phyloP scores from a whole-genome alignment of 192 early-diverging fungal genomes.

The Jimgerdemannia flammicorona region DNA sequence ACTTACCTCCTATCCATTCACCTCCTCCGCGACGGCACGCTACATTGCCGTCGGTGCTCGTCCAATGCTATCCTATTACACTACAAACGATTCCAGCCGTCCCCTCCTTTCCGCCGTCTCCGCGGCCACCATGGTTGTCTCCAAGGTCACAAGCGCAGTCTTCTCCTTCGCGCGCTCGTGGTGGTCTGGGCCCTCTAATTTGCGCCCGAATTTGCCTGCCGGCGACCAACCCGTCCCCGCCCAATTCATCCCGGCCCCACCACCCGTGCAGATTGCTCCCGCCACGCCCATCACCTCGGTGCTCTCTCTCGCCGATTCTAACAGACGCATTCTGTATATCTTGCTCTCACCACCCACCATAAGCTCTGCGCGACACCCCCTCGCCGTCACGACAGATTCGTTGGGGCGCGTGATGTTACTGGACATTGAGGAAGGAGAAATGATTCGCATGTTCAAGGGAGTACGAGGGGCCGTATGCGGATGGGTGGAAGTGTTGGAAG shows the following conservation, averaged over 20 bases:
- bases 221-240: conserved; percentile 21
- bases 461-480: conserved; percentile 65
- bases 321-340: conserved; percentile 49
- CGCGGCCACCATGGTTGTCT: conserved; percentile 45
- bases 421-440: conserved; percentile 58
- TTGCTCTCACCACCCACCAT: conserved; percentile 42
- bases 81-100: conserved; percentile 40
- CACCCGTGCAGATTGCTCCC: conserved; percentile 46
- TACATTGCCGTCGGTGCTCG: conserved; percentile 53
- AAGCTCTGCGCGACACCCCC: conserved; percentile 29
- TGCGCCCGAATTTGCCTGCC: not conserved
- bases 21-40: conserved; percentile 41
- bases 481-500: conserved; percentile 55
- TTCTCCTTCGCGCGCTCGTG: conserved; percentile 69
- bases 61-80: conserved; percentile 55
- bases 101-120: conserved; percentile 48
- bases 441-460: conserved; percentile 72
- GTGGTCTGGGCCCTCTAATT: conserved; percentile 36
- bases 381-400: conserved; percentile 61
- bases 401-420: conserved; percentile 66
- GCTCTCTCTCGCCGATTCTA: conserved; percentile 45
- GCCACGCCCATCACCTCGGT: conserved; percentile 49
- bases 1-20: conserved; percentile 30
- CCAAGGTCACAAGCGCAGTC: conserved; percentile 50
- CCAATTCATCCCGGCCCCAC: conserved; percentile 30